Evolutionary conservation across 495 filamentous ascomycete genomes (phyloP), one percentile per base, ranked within the genome.

Genomic region (Aspergillus wentii): DNA sequence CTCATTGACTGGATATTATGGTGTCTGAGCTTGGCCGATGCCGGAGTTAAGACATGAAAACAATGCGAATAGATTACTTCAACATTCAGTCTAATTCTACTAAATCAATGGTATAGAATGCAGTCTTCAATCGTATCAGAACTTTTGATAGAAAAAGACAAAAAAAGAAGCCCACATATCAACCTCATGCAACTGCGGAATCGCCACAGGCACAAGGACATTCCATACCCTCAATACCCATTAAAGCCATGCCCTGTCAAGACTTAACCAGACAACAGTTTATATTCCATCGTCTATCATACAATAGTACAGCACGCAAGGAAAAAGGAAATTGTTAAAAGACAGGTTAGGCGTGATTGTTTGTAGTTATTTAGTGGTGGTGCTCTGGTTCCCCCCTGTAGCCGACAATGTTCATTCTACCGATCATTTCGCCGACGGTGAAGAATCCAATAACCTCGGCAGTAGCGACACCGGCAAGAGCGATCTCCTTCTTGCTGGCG

Each of bases 391-490:
- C 76, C 52, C 86, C 87, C 60, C 79, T 73, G 73, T 97, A 99
- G 44, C 92, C 92, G 52, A 99, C 71, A 44, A 99, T 59, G 81
- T 97, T 95, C 66, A 88, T 72, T 40, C 90, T 74, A 41, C 92
- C 92, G 48, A 97, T 83, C 67, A 99, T 97, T 77, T 96, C 88
- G 41, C 92, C 92, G 16, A 99, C 78, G 13, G 88, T 90, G 77
- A 97, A 99, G 76, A 99, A 97, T 37, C 92, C 92, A 41, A 99
- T 63, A 33, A 87, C 75, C 71, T 99, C 92, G 25, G 90, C 91
- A 26, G 66, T 55, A 41, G 95, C 62, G 36, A 99, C 84, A 56
- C 83, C 86, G 36, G 68, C 79, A 16, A 84, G 57, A 17, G 72
- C 74, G 38, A 88, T 44, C 59, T 94, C 79, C 56, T 79, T 70